Conservation (phyloP, 306 rosid species). For the Cucurbita argyrosperma region DNA sequence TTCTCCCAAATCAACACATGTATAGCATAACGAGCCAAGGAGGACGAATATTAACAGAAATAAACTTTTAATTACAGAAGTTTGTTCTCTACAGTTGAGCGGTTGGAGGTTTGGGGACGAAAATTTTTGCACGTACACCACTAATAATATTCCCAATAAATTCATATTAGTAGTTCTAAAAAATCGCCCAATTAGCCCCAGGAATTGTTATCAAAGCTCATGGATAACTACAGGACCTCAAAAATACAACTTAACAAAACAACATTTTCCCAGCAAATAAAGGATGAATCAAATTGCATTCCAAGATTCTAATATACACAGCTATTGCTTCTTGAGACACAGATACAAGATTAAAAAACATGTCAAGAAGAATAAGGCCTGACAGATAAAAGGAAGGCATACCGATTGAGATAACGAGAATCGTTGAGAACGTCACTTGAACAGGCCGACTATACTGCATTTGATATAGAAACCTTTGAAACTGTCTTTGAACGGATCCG, state of each 20-base stretch:
- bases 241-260: not conserved
- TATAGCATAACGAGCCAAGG: too few relatives aligned
- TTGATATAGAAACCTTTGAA: conserved; percentile 85
- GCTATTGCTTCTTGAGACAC: not conserved
- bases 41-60: too few relatives aligned
- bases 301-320: not conserved
- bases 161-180: too few relatives aligned
- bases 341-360: not conserved
- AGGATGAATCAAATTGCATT: not conserved
- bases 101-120: too few relatives aligned
- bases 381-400: conserved; percentile 15
- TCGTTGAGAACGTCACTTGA: conserved; percentile 40
- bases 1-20: not conserved
- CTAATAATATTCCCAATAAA: too few relatives aligned
- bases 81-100: too few relatives aligned
- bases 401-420: conserved; percentile 66
- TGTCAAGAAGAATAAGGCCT: not conserved
- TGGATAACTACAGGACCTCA: not conserved
- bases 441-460: conserved; percentile 70
- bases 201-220: too few relatives aligned
- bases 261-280: not conserved
- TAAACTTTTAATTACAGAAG: too few relatives aligned
- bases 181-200: too few relatives aligned
- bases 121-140: too few relatives aligned
- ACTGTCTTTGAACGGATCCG: conserved; percentile 69